phyloP scores from a whole-genome alignment of 768 basidiomycete genomes.

The Suillus decipiens region DNA sequence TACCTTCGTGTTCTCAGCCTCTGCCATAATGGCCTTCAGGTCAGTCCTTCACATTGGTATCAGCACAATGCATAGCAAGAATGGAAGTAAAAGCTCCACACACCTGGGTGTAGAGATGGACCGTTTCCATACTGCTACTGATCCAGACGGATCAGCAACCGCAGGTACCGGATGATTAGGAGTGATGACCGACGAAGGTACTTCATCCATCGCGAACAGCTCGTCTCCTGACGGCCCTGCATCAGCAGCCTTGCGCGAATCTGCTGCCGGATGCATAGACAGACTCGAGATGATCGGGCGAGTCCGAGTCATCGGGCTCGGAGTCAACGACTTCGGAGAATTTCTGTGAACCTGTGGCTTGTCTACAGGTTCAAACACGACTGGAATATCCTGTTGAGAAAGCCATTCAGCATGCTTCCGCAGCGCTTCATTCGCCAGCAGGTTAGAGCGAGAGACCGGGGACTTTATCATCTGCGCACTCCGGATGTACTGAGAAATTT shows the following conservation, averaged over 20 bases:
- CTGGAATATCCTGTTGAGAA: constrained; percentile 64
- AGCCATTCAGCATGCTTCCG: constrained; percentile 73
- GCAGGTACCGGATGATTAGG: constrained; percentile 19
- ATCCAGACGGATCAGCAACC: constrained; percentile 18
- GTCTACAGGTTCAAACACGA: constrained; percentile 44
- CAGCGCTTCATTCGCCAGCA: constrained; percentile 55
- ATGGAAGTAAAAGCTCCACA: constrained; percentile 20
- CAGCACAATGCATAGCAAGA: constrained; percentile 8
- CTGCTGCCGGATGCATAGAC: constrained; percentile 21
- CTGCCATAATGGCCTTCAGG: constrained; percentile 86
- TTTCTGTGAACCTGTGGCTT: constrained; percentile 26
- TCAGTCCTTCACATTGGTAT: constrained; percentile 38
- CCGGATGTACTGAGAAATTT: constrained; percentile 61
- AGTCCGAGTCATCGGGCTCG: constrained; percentile 22
- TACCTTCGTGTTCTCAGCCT: constrained; percentile 46
- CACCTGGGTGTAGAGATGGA: constrained; percentile 51
- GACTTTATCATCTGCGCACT: constrained; percentile 64
- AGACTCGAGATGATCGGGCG: constrained; percentile 24
- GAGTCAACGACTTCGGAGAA: constrained; percentile 35
- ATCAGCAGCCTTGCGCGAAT: constrained; percentile 11
- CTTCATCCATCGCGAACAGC: constrained; percentile 83
- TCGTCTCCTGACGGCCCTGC: constrained; percentile 51
- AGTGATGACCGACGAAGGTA: constrained; percentile 28
- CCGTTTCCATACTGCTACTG: constrained; percentile 49
- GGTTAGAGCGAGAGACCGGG: constrained; percentile 61